phyloP scores from a whole-genome alignment of 1,284 basidiomycete species.

The Phellinidium pouzarii region DNA sequence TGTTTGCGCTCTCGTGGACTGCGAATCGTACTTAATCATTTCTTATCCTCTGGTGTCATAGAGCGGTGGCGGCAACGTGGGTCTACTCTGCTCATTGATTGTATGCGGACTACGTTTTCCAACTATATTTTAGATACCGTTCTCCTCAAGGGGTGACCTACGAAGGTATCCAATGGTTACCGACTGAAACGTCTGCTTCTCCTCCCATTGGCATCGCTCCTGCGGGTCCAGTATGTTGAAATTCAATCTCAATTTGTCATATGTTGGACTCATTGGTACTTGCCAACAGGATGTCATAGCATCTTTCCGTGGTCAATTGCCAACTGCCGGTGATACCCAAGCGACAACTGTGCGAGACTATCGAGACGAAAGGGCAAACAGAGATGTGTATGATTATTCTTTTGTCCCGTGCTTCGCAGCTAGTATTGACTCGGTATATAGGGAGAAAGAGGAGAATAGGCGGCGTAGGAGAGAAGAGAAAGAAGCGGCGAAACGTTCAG shows the following conservation, averaged over 20 bases:
- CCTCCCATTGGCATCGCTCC: slow-evolving; percentile 16
- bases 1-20: not conserved
- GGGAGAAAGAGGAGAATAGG: slow-evolving; percentile 23
- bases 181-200: slow-evolving; percentile 42
- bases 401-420: not conserved
- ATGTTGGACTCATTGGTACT: not conserved
- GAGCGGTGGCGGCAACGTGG: slow-evolving; percentile 16
- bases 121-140: slow-evolving; percentile 48
- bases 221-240: slow-evolving; percentile 15
- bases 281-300: slow-evolving; percentile 18
- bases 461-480: slow-evolving; percentile 38
- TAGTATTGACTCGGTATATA: slow-evolving; percentile 1
- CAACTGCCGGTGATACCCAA: slow-evolving; percentile 2
- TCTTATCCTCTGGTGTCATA: not conserved
- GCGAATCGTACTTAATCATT: not conserved
- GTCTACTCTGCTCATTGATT: not conserved
- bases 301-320: slow-evolving; percentile 18
- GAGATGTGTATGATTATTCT: slow-evolving; percentile 40
- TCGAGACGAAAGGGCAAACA: slow-evolving; percentile 24
- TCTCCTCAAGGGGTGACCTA: slow-evolving; percentile 54
- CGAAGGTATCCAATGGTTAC: slow-evolving; percentile 70
- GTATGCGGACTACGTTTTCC: not conserved
- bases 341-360: slow-evolving; percentile 1
- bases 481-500: slow-evolving; percentile 40
- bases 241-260: not conserved